Evolutionary conservation across 129 eudicot genomes (phyloP), one percentile per base, ranked within the genome.

Genomic region (Logfia minima): DNA sequence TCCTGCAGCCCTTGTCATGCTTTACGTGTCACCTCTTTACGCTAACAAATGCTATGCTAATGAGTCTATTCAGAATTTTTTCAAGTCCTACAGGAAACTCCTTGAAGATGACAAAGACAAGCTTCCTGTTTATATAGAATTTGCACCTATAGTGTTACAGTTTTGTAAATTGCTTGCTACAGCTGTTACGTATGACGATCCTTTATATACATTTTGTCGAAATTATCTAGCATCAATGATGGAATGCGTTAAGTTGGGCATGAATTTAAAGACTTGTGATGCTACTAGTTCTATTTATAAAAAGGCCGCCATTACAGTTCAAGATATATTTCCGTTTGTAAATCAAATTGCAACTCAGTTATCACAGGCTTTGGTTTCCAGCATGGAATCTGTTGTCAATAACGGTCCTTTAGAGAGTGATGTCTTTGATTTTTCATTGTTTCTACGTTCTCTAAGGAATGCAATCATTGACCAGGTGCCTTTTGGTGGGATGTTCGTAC

Each of bases 101-200:
- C 62, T 9, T 0, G 19, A 55, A 55, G 76, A 75, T 34, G 85
- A 21, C 6, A 9, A 75, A 41, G 85, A 21, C 6, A 9, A 81
- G 6, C 72, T 53, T 32, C 59, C 67, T 16, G 29, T 69, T 6
- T 52, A 76, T 68, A 8, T 77, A 0, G 66, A 65, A 2, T 90
- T 84, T 74, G 86, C 87, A 3, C 86, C 84, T 0, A 78, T 90
- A 65, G 80, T 88, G 24, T 86, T 93, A 74, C 90, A 88, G 23
- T 93, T 93, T 59, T 93, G 95, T 80, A 86, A 77, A 72, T 81
- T 90, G 85, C 83, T 93, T 32, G 73, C 77, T 21, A 68, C 75
- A 24, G 76, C 67, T 8, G 70, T 71, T 4, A 78, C 79, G 1
- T 77, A 2, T 23, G 79, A 75, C 26, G 95, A 90, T 75, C 77